Evolutionary conservation across 257 asterid species (phyloP), one percentile per base, ranked within the genome.

Genomic region (Lavandula angustifolia): DNA sequence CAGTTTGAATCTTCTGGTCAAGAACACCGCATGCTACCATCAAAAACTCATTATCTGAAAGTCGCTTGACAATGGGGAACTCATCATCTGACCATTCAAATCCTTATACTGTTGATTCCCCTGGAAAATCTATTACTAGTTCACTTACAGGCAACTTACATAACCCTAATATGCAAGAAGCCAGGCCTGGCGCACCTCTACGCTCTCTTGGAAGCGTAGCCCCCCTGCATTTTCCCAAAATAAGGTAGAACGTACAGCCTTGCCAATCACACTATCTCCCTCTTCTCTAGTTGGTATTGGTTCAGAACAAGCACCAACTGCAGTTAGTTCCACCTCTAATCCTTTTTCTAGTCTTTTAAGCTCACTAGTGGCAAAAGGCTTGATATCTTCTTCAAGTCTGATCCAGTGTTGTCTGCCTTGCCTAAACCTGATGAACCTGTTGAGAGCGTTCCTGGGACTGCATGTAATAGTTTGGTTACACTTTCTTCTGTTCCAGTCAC

Each of bases 261-360:
- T 73, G 75, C 53, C 76, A 60, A 29, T 80, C 43, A 75, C 64
- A 27, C 67, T 59, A 29, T 48, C 72, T 29, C 55, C 81, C 43
- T 70, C 81, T 32, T 70, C 85, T 64, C 54, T 52, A 35, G 53
- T 62, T 32, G 76, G 74, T 55, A 68, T 71, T 54, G 40, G 69
- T 72, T 66, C 80, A 65, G 79, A 67, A 67, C 61, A 76, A 76
- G 49, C 53, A 29, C 69, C 82, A 53, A 62, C 58, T 75, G 76
- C 77, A 37, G 68, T 70, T 18, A 79, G 66, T 73, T 62, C 87
- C 59, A 66, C 75, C 70, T 75, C 87, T 38, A 80, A 80, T 80
- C 96, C 95, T 7, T 76, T 91, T 58, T 88, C 97, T 33, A 91
- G 77, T 64, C 92, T 91, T 65, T 72, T 91, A 83, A 91, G 84